Base-by-base conservation (phyloP, 257 asterid species). In the Jacaranda mimosifolia region DNA sequence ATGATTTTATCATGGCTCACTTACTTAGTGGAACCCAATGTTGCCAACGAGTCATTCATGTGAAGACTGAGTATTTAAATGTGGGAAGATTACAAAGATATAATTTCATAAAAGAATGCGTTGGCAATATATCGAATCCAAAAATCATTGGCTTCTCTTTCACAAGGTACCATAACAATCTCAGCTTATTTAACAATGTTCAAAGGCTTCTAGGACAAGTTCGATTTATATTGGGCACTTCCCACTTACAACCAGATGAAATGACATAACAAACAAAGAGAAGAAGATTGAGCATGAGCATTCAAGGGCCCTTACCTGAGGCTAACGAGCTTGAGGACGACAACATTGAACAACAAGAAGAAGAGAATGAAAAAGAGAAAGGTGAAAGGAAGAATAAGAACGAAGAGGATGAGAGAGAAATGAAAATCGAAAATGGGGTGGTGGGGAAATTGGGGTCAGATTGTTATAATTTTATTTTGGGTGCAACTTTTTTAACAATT, bases 251-350 rank as follows among this genome's bases (percentile, higher is more conserved):
- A 49, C 17, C 1, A 49, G 17, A 11, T 3, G n/a, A 11, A 49
- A 13, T 2, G 17, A 13, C n/a, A 49, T 12, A 11, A 10, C 4
- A 55, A 76, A 3, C 78, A 74, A n/a, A 62, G 62, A 21, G 64
- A 63, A 60, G 51, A 59, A 7, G 62, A 74, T 60, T 62, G 78
- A 21, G n/a, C n/a, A n/a, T n/a, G n/a, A n/a, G n/a, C n/a, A n/a
- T n/a, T n/a, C n/a, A n/a, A n/a, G n/a, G n/a, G n/a, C n/a, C n/a
- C n/a, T n/a, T n/a, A n/a, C n/a, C n/a, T n/a, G n/a, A n/a, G n/a
- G n/a, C n/a, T n/a, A n/a, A n/a, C n/a, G n/a, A n/a, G n/a, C n/a
- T n/a, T n/a, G n/a, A n/a, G n/a, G n/a, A n/a, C n/a, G n/a, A n/a
- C n/a, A n/a, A n/a, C n/a, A n/a, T n/a, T n/a, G n/a, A n/a, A n/a